Conservation (phyloP, 1,284 basidiomycete genomes). For the Psilocybe mexicana region DNA sequence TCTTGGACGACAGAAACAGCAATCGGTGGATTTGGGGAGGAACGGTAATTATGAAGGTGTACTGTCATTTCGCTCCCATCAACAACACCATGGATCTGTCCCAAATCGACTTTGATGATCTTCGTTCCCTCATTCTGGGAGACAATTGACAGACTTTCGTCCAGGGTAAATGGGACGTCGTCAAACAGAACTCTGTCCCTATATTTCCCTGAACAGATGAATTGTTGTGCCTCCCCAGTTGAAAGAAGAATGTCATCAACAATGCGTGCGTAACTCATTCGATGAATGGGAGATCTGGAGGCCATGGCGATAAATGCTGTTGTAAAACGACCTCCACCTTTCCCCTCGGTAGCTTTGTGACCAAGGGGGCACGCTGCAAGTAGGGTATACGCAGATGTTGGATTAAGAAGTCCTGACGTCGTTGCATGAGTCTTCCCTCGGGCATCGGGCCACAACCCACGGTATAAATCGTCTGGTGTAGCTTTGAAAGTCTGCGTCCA, state of each 20-base stretch:
- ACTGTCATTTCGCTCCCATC: constrained; percentile 60
- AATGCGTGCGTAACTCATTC: constrained; percentile 50
- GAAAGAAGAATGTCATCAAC: constrained; percentile 40
- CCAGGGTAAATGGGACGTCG: constrained; percentile 51
- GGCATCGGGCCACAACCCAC: constrained; percentile 51
- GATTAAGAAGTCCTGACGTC: constrained; percentile 48
- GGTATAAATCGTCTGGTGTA: constrained; percentile 50
- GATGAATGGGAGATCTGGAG: constrained; percentile 48
- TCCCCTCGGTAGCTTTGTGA: constrained; percentile 56
- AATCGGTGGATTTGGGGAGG: constrained; percentile 56
- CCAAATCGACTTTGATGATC: constrained; percentile 49
- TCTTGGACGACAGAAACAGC: constrained; percentile 49
- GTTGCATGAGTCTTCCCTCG: constrained; percentile 36
- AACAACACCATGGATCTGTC: constrained; percentile 58
- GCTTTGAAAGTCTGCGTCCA: constrained; percentile 57
- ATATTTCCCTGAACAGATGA: constrained; percentile 50
- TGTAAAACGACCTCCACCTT: constrained; percentile 63
- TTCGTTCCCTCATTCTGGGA: constrained; percentile 38
- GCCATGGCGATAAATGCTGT: constrained; percentile 48
- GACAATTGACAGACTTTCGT: constrained; percentile 48
- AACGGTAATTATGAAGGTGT: constrained; percentile 57
- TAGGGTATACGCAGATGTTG: constrained; percentile 47
- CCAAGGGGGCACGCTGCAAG: constrained; percentile 55
- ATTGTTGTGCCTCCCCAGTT: constrained; percentile 43
- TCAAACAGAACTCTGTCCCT: constrained; percentile 54